phyloP scores from a whole-genome alignment of 2,329 filamentous ascomycete species.

The Phaeosphaeriaceae sp. region DNA sequence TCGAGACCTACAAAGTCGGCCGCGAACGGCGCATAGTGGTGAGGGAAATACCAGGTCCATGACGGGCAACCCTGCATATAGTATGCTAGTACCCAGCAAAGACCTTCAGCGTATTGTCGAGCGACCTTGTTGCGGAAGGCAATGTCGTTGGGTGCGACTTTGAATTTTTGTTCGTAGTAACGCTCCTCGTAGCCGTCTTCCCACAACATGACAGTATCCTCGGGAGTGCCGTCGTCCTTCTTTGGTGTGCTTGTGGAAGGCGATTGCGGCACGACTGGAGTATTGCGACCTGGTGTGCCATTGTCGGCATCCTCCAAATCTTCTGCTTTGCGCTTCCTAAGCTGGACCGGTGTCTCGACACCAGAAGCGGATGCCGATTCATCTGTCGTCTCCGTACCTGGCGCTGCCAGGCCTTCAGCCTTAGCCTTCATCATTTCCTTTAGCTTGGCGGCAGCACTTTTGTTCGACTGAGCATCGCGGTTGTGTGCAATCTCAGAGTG shows the following conservation, averaged over 20 bases:
- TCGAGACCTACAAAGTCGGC: conserved; percentile 88
- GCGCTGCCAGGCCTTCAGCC: conserved; percentile 35
- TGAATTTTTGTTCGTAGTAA: conserved; percentile 97
- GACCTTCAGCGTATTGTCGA: conserved; percentile 88
- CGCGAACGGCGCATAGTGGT: conserved; percentile 97
- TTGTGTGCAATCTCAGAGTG: conserved; percentile 92
- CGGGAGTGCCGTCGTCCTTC: conserved; percentile 65
- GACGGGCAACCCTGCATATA: conserved; percentile 98
- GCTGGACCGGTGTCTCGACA: conserved; percentile 55
- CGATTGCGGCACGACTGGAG: conserved; percentile 57
- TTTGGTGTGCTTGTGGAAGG: conserved; percentile 52
- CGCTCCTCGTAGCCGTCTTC: conserved; percentile 93
- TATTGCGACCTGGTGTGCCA: conserved; percentile 66
- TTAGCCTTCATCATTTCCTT: conserved; percentile 71
- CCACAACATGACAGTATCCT: conserved; percentile 89
- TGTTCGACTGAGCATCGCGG: conserved; percentile 77
- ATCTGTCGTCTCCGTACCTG: conserved; percentile 30
- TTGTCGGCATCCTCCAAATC: conserved; percentile 68
- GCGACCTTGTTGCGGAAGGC: conserved; percentile 90
- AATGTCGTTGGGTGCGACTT: conserved; percentile 79
- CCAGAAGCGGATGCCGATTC: conserved; percentile 39
- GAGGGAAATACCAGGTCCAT: conserved; percentile 99
- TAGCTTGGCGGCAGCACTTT: conserved; percentile 88
- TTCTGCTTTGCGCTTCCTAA: conserved; percentile 80
- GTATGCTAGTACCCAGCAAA: conserved; percentile 94